Percentiles rank a stretch among this genome's conserved stretches.
phyloP scores from a whole-genome alignment of 805 yeast genomes.

The Brettanomyces anomalus region DNA sequence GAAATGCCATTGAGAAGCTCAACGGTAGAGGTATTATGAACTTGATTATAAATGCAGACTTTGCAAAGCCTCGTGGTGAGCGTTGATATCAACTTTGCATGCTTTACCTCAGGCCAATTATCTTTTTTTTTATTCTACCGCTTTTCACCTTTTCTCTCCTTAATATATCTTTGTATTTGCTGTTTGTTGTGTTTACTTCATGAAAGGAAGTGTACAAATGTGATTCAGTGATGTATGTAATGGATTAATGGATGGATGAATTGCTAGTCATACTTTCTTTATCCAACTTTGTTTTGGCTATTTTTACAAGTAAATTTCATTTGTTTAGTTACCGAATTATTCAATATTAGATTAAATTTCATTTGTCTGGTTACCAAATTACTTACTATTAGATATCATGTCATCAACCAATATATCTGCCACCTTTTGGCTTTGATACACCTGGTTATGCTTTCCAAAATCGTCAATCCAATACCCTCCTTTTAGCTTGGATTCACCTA shows the following conservation, averaged over 20 bases:
- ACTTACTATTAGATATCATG: not conserved
- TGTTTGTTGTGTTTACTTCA: too few relatives aligned
- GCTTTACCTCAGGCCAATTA: not conserved
- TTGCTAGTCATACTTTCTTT: not conserved
- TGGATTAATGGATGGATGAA: not conserved
- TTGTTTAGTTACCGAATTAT: too few relatives aligned
- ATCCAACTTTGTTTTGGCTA: too few relatives aligned
- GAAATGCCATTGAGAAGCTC: constrained; percentile 63
- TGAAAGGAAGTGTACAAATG: too few relatives aligned
- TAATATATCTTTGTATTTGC: not conserved
- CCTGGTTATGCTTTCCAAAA: constrained; percentile 61
- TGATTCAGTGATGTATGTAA: too few relatives aligned
- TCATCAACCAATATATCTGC: constrained; percentile 5
- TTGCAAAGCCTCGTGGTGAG: constrained; percentile 38
- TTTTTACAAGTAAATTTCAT: too few relatives aligned
- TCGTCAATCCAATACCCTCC: constrained; percentile 20
- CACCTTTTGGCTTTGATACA: constrained; percentile 36
- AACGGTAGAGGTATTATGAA: constrained; percentile 91
- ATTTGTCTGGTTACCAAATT: not conserved
- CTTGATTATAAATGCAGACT: constrained; percentile 63
- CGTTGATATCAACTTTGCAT: not conserved
- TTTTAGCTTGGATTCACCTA: constrained; percentile 9
- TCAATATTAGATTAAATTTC: too few relatives aligned
- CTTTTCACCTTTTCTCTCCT: not conserved
- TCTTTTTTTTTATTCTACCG: not conserved